Evolutionary conservation across 1,284 basidiomycete species (phyloP), one percentile per base, ranked within the genome.

Genomic region (Mycena citricolor): DNA sequence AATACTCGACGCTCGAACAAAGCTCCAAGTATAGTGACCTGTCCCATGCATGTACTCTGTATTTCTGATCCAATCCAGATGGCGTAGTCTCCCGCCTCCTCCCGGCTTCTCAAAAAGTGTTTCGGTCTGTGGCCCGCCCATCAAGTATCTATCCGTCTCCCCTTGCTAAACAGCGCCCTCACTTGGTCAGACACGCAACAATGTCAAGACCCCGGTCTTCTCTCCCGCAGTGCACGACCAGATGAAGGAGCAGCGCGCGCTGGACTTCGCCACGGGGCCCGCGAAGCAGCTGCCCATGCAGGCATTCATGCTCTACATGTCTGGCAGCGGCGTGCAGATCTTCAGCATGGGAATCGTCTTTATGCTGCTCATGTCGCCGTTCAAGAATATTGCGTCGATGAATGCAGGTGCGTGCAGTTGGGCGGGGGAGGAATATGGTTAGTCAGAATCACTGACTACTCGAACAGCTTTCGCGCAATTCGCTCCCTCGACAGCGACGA

Each of bases 231-330:
- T 79, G 2, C 81, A 86, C 53, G 77, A 83, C 51, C 62, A 69
- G 21, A 70, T 94, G 50, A 91, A 91, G 62, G 76, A 83, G 53
- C 83, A 80, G 57, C 81, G 90, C 32, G 91, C 92, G 42, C 92
- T 92, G 90, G 90, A 93, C 53, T 71, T 92, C 40, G 91, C 91
- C 28, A 76, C 86, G 41, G 72, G 81, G 32, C 91, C 91, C 1
- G 89, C 88, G 31, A 94, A 94, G 65, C 82, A 83, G 10, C 74
- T 95, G 17, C 92, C 92, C 4, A 94, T 94, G 92, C 91, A 94
- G 61, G 90, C 83, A 2, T 87, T 95, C 70, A 94, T 95, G 92
- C 75, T 95, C 32, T 95, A 94, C 77, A 94, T 95, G 84, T 94
- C 90, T 19, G 92, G 92, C 30, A 85, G 89, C 20, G 89, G 90